phyloP scores from a whole-genome alignment of 2,329 filamentous ascomycete species.

The Bertia moriformis region DNA sequence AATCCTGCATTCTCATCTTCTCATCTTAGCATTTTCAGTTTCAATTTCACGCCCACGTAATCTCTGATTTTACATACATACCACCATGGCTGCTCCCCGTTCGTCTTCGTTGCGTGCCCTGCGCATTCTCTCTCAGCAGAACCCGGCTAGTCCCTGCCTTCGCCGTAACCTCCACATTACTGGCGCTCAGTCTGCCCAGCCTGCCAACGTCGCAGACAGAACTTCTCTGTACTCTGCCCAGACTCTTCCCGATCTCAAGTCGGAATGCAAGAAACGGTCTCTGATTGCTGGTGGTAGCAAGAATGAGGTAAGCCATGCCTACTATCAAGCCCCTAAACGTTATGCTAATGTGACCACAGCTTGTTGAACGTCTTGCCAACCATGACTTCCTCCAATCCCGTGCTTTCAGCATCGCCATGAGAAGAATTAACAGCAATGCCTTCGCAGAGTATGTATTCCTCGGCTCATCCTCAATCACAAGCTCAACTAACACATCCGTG shows the following conservation, averaged over 20 bases:
- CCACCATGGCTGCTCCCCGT: slow-evolving; percentile 24
- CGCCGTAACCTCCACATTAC: slow-evolving; percentile 43
- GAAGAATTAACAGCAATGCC: slow-evolving; percentile 24
- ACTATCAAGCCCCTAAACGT: slow-evolving; percentile 21
- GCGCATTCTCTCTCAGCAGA: slow-evolving; percentile 22
- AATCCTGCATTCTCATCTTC: no score
- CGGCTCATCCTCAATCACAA: neutral
- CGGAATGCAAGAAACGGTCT: slow-evolving; percentile 31
- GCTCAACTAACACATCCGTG: neutral
- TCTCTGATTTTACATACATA: no score
- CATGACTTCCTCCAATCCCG: slow-evolving; percentile 34
- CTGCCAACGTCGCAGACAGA: slow-evolving; percentile 31
- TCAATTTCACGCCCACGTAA: no score
- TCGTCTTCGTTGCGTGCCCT: slow-evolving; percentile 26
- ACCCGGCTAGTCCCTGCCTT: slow-evolving; percentile 13
- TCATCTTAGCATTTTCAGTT: no score
- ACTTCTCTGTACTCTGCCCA: slow-evolving; percentile 31
- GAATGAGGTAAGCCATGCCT: neutral
- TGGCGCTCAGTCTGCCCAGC: slow-evolving; percentile 37
- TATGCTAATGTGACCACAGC: slow-evolving; percentile 19
- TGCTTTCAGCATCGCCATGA: slow-evolving; percentile 37
- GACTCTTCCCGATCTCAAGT: slow-evolving; percentile 30
- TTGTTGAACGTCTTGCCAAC: slow-evolving; percentile 33
- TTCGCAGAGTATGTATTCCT: slow-evolving; percentile 8
- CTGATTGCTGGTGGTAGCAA: slow-evolving; percentile 26